Conservation (phyloP, 2,329 filamentous ascomycete species). For the Beauveria bassiana region DNA sequence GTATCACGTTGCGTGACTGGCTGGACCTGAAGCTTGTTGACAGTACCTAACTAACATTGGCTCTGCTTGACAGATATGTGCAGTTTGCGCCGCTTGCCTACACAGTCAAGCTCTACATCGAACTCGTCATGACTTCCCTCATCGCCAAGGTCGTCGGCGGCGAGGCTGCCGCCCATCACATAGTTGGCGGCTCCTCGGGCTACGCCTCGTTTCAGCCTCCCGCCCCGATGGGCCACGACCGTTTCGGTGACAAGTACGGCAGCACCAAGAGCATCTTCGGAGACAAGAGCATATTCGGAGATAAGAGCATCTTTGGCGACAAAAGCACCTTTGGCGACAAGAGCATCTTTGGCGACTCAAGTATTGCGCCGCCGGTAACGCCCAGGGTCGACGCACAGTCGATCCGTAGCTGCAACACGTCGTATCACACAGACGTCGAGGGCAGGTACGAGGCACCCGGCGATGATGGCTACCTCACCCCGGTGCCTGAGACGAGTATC, state of each 20-base stretch:
- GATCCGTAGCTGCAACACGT: not conserved
- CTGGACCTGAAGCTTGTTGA: not conserved
- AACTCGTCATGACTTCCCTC: slow-evolving; percentile 12
- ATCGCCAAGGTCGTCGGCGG: slow-evolving; percentile 12
- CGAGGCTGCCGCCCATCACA: not conserved
- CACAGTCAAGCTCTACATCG: slow-evolving; percentile 12
- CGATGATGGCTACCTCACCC: not conserved
- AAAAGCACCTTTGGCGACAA: not conserved
- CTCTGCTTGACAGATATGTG: slow-evolving; percentile 6
- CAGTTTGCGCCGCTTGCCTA: slow-evolving; percentile 13
- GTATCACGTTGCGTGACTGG: not conserved
- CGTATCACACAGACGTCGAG: not conserved
- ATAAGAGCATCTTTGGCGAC: not conserved
- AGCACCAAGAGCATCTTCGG: slow-evolving; percentile 5
- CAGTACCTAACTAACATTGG: not conserved
- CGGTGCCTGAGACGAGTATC: slow-evolving; percentile 1
- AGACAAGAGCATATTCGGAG: not conserved
- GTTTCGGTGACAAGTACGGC: slow-evolving; percentile 3
- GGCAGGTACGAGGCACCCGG: slow-evolving; percentile 1
- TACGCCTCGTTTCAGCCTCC: not conserved
- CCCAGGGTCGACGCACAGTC: not conserved
- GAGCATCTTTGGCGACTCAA: too few species aligned
- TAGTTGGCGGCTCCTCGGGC: not conserved
- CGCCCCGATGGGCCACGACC: not conserved
- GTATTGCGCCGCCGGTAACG: not conserved